phyloP scores from a whole-genome alignment of 106 monocot genomes.

The Acorus gramineus region DNA sequence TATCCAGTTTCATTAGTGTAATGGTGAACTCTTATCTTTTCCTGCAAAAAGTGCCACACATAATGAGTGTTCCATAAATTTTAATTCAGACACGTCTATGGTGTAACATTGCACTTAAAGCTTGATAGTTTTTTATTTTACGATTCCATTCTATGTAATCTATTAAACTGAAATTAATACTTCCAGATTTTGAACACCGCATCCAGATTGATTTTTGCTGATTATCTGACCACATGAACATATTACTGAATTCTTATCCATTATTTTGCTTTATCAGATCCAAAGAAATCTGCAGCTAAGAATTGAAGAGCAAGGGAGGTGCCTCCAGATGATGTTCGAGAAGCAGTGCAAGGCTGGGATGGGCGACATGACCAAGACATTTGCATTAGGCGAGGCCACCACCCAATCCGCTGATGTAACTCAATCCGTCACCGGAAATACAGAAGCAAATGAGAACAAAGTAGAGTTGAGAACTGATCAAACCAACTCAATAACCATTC shows the following conservation, averaged over 20 bases:
- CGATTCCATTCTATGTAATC: too few relatives aligned
- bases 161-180: too few relatives aligned
- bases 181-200: too few relatives aligned
- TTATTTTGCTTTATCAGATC: constrained; percentile 23
- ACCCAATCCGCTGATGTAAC: constrained; percentile 12
- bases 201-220: too few relatives aligned
- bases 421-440: constrained; percentile 7
- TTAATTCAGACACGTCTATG: too few relatives aligned
- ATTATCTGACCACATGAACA: too few relatives aligned
- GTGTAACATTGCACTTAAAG: too few relatives aligned
- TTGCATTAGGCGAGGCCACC: constrained; percentile 6
- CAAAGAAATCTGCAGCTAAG: constrained; percentile 64
- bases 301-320: constrained; percentile 79
- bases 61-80: too few relatives aligned
- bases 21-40: too few relatives aligned
- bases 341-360: constrained; percentile 37
- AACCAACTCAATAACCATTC: background rate
- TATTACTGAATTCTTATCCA: background rate
- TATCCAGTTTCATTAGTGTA: too few relatives aligned
- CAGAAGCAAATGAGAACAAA: constrained; percentile 3
- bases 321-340: constrained; percentile 77
- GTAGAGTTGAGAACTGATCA: background rate
- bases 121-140: too few relatives aligned
- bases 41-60: too few relatives aligned
- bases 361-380: constrained; percentile 14